These are phyloP conservation scores for Aureobasidium musti DNA, from an alignment of 2,329 filamentous ascomycete species.

Conservation along the genomic window DNA sequence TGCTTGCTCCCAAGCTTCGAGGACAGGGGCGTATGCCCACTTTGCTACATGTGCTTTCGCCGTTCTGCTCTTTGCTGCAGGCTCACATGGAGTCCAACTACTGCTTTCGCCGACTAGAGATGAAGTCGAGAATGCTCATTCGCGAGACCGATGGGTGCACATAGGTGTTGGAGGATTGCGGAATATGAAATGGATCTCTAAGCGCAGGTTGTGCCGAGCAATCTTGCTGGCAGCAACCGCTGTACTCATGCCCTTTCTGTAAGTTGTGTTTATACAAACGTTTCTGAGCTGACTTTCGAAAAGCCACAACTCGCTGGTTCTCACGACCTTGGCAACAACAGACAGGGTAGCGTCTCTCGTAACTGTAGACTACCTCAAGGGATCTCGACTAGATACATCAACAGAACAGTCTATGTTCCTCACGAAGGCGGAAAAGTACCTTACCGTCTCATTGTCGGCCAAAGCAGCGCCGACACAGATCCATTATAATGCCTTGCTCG, in stretches of 20 bases:
- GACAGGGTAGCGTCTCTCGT: slow-evolving; percentile 6
- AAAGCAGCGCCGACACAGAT: background rate
- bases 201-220: background rate
- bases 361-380: background rate
- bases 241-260: slow-evolving; percentile 2
- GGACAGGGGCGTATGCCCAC: background rate
- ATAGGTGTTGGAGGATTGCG: slow-evolving; percentile 4
- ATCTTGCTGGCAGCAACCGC: background rate
- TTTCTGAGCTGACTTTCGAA: background rate
- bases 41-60: background rate
- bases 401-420: background rate
- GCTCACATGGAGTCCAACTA: background rate
- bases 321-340: slow-evolving; percentile 11
- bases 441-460: background rate
- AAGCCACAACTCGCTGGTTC: slow-evolving; percentile 9
- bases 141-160: slow-evolving; percentile 8
- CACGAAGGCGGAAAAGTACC: background rate
- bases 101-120: slow-evolving; percentile 13
- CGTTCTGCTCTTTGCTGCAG: slow-evolving; percentile 2
- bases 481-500: background rate
- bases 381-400: slow-evolving; percentile 6
- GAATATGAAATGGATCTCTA: slow-evolving; percentile 8
- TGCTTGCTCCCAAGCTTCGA: background rate
- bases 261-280: background rate
- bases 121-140: slow-evolving; percentile 11